phyloP scores from a whole-genome alignment of 768 basidiomycete genomes.

The Mycena olivaceomarginata region DNA sequence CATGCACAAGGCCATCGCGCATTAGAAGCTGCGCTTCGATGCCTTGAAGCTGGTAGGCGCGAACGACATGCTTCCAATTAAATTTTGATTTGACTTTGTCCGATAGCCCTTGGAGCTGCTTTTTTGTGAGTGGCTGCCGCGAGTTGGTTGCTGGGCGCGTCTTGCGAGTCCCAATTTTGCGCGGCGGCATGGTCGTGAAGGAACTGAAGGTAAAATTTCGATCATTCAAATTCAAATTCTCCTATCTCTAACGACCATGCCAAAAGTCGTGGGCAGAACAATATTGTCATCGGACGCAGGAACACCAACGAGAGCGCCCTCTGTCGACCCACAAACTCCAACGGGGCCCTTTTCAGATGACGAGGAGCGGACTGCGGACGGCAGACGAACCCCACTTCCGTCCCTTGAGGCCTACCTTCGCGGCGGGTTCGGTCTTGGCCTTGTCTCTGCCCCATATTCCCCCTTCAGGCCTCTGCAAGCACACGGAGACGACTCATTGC shows the following conservation, averaged over 20 bases:
- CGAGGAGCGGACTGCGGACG: too few species aligned
- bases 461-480: not conserved
- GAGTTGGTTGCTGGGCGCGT: not conserved
- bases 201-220: not conserved
- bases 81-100: conserved; percentile 44
- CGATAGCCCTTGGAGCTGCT: conserved; percentile 36
- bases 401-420: not conserved
- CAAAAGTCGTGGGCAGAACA: not conserved
- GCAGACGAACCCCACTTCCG: not conserved
- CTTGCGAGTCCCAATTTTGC: not conserved
- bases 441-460: not conserved
- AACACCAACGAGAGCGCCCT: not conserved
- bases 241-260: not conserved
- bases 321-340: not conserved
- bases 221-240: not conserved
- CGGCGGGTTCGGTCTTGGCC: not conserved
- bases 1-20: too few species aligned
- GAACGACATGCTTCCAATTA: conserved; percentile 47
- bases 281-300: not conserved
- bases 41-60: conserved; percentile 53
- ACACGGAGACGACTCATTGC: not conserved
- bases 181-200: not conserved
- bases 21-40: conserved; percentile 51
- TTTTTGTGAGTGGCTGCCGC: conserved; percentile 20
- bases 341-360: too few species aligned